phyloP scores from a whole-genome alignment of 495 filamentous ascomycete genomes.

The Trichoderma gamsii region DNA sequence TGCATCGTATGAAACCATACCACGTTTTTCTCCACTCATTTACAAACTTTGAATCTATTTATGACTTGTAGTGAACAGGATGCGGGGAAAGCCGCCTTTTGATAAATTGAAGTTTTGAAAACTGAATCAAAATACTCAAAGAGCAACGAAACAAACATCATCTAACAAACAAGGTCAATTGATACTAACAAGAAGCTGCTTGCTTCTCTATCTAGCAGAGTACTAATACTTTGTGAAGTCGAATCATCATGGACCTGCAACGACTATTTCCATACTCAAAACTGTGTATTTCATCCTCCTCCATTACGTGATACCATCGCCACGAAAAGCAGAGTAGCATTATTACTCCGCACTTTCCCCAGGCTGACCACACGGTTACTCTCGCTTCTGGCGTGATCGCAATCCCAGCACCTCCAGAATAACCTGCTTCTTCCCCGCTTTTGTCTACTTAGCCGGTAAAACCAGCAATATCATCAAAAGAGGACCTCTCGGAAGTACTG shows the following conservation, averaged over 20 bases:
- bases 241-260: too few relatives aligned
- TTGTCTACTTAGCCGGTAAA: constrained; percentile 6
- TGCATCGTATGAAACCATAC: constrained; percentile 4
- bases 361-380: neutral
- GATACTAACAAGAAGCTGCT: too few relatives aligned
- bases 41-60: neutral
- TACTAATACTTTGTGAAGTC: too few relatives aligned
- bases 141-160: too few relatives aligned
- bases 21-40: constrained; percentile 6
- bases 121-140: neutral
- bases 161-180: too few relatives aligned
- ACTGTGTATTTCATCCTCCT: too few relatives aligned
- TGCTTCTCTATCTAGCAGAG: too few relatives aligned
- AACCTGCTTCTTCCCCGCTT: constrained; percentile 4
- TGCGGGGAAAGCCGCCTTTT: neutral
- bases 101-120: neutral
- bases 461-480: neutral
- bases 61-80: neutral
- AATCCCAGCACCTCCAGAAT: neutral
- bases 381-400: neutral
- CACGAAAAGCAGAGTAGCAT: neutral
- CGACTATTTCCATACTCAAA: too few relatives aligned
- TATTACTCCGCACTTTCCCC: neutral
- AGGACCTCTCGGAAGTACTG: neutral
- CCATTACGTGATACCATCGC: neutral